Evolutionary conservation across 257 asterid genomes (phyloP), one percentile per base, ranked within the genome.

Genomic region (Henckelia pumila): DNA sequence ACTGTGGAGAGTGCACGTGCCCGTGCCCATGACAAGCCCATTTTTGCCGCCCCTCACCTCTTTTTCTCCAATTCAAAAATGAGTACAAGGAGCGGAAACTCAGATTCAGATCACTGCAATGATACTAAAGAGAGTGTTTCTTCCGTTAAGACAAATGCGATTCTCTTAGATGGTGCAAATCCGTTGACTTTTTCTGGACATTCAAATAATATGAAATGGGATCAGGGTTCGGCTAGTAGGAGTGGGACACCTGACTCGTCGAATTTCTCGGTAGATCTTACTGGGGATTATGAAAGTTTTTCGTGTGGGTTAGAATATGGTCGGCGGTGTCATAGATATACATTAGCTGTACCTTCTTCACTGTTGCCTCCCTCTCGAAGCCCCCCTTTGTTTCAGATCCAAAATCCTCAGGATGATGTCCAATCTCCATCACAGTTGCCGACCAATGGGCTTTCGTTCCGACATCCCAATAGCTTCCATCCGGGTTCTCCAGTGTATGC

Each of bases 261-360:
- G 49, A 78, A 68, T 70, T 64, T 78, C 11, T 71, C 80, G 32
- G 69, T 76, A 17, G 92, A 84, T 75, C 98, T 90, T 40, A 73
- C 76, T 16, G 97, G 97, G 56, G 92, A 90, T 75, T 88, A 73
- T 55, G 89, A 76, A 0, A 68, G 65, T 74, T 81, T 83, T 63
- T 44, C 78, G 16, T 71, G 33, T n/a, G 73, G 71, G 77, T 75
- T 90, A 70, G 78, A 73, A 11, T 79, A 77, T 62, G 88, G 88
- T 20, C 73, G 76, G 67, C 63, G 68, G 80, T 84, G 75, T 72
- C 75, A 63, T 50, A 88, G 80, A 47, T 21, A 65, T 35, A 64
- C 80, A 29, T 67, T 66, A 20, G 75, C 77, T 58, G 24, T 71
- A 71, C 85, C 82, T 19, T 35, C 81, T 71, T 32, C 74, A 56